Conservation (phyloP, 2,329 filamentous ascomycete species). For the Fusarium cyanostomum region DNA sequence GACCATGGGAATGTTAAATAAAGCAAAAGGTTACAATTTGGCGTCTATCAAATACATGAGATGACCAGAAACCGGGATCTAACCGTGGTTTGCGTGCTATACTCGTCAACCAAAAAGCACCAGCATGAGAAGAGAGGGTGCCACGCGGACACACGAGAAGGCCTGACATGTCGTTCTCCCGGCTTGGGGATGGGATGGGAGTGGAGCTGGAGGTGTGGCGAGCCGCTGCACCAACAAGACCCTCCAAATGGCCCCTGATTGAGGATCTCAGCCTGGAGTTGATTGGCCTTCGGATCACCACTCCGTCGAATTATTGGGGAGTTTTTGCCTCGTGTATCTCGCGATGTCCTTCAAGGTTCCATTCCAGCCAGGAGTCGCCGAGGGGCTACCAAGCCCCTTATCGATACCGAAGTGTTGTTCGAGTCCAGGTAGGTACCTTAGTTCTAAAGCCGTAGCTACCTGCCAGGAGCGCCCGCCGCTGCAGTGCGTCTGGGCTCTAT, state of each 20-base stretch:
- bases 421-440: no score
- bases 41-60: background rate
- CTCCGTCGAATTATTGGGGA: slow-evolving; percentile 28
- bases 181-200: slow-evolving; percentile 18
- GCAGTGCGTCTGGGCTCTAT: slow-evolving; percentile 11
- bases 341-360: slow-evolving; percentile 21
- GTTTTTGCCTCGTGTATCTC: slow-evolving; percentile 28
- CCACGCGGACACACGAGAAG: slow-evolving; percentile 35
- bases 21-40: slow-evolving; percentile 2
- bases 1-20: background rate
- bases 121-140: slow-evolving; percentile 16
- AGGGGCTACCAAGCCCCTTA: slow-evolving; percentile 16
- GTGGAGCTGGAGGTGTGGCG: slow-evolving; percentile 16
- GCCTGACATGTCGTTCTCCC: slow-evolving; percentile 18
- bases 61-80: background rate
- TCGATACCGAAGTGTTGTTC: slow-evolving; percentile 5
- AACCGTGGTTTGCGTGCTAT: background rate
- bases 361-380: slow-evolving; percentile 31
- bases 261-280: slow-evolving; percentile 4
- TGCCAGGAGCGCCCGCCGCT: background rate
- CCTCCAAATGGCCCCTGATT: slow-evolving; percentile 25
- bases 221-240: slow-evolving; percentile 23
- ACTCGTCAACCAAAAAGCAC: background rate
- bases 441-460: no score
- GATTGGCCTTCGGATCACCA: slow-evolving; percentile 30